Percentiles rank a stretch among this genome's conserved stretches.
Evolutionary conservation across 2,329 filamentous ascomycete genomes (phyloP).

Genomic region (Boeremia lycopersici): DNA sequence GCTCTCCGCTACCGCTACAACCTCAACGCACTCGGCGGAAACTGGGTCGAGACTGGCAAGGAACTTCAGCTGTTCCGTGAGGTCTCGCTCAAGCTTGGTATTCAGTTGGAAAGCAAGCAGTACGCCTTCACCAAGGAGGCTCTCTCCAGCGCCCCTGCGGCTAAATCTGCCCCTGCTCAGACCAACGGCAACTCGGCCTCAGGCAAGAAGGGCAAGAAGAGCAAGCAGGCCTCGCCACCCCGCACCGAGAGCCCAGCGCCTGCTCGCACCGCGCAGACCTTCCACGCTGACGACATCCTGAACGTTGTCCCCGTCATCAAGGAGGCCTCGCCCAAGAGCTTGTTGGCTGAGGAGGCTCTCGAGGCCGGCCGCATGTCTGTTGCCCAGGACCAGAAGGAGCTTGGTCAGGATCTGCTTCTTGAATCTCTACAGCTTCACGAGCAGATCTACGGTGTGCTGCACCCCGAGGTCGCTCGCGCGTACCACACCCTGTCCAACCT

Average conservation of each 20-base stretch:
- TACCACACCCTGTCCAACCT: slow-evolving; percentile 96
- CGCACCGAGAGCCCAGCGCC: slow-evolving; percentile 50
- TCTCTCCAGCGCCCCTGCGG: slow-evolving; percentile 23
- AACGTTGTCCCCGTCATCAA: slow-evolving; percentile 96
- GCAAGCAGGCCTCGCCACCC: slow-evolving; percentile 59
- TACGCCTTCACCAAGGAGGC: slow-evolving; percentile 67
- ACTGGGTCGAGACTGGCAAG: slow-evolving; percentile 72
- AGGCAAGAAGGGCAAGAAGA: slow-evolving; percentile 61
- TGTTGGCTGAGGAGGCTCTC: slow-evolving; percentile 91
- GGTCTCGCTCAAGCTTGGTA: slow-evolving; percentile 82
- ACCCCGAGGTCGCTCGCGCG: slow-evolving; percentile 92
- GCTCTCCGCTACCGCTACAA: slow-evolving; percentile 76
- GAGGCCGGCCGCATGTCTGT: slow-evolving; percentile 97
- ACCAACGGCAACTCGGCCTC: slow-evolving; percentile 47
- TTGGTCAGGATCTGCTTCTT: slow-evolving; percentile 93
- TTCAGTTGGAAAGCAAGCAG: slow-evolving; percentile 82
- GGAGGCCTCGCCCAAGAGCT: slow-evolving; percentile 88
- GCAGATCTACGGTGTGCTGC: slow-evolving; percentile 97
- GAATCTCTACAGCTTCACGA: slow-evolving; percentile 96
- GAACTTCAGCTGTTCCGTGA: slow-evolving; percentile 88
- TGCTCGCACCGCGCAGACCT: slow-evolving; percentile 64
- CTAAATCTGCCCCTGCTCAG: slow-evolving; percentile 27
- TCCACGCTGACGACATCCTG: slow-evolving; percentile 82
- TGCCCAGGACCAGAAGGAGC: slow-evolving; percentile 90
- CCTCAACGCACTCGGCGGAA: slow-evolving; percentile 63